Percentiles rank a stretch among this genome's conserved stretches.
phyloP scores from a whole-genome alignment of 2,329 filamentous ascomycete genomes.

The Xylariaceae sp. region DNA sequence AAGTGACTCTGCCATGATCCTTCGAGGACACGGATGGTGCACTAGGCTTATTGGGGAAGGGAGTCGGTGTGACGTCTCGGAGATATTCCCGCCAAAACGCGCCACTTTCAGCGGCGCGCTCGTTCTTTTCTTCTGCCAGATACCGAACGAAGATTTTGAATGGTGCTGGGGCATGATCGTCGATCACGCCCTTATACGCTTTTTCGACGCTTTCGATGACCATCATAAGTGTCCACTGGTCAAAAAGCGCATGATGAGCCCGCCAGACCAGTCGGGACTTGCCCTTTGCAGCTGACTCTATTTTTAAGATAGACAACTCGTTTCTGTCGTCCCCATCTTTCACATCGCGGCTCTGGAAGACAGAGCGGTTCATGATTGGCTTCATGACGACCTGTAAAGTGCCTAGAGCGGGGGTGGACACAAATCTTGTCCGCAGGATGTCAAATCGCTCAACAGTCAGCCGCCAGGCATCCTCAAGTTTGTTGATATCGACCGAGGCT shows the following conservation, averaged over 20 bases:
- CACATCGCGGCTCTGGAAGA: neutral
- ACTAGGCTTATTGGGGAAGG: neutral
- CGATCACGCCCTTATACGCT: neutral
- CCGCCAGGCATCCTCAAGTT: neutral
- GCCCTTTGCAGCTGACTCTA: neutral
- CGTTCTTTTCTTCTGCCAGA: neutral
- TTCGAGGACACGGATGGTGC: neutral
- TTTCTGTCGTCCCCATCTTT: neutral
- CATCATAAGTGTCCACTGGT: neutral
- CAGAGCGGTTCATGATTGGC: neutral
- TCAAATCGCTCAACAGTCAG: neutral
- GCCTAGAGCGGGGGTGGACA: neutral
- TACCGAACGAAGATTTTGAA: neutral
- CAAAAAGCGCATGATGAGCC: neutral
- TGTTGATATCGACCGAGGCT: neutral
- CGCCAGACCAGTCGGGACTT: neutral
- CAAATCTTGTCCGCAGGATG: neutral
- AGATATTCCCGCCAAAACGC: neutral
- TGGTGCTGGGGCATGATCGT: neutral
- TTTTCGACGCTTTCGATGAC: neutral
- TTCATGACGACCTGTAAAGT: neutral
- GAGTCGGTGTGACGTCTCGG: neutral
- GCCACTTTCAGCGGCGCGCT: neutral
- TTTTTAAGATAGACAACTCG: neutral
- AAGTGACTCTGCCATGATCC: neutral